phyloP scores from a whole-genome alignment of 2,329 filamentous ascomycete genomes.

The Fusarium sacchari region DNA sequence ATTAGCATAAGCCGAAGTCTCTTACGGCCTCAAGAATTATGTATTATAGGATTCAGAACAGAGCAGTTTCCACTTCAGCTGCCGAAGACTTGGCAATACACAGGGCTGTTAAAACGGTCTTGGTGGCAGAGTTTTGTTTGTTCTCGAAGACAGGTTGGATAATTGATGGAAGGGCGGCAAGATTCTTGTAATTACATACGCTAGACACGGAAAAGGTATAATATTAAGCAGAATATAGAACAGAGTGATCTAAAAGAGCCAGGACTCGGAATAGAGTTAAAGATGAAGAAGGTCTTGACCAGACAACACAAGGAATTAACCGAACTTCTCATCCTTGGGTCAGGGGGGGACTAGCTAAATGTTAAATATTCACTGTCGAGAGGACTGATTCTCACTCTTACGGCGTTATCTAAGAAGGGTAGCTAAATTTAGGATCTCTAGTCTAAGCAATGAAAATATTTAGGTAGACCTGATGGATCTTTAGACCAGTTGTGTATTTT shows the following conservation, averaged over 20 bases:
- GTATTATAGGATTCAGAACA: fast-evolving
- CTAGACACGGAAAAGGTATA: no score
- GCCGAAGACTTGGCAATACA: not conserved
- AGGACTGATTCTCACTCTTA: not conserved
- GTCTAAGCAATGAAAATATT: not conserved
- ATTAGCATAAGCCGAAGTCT: not conserved
- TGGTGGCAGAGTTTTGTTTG: not conserved
- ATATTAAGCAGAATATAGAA: no score
- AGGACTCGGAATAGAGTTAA: not conserved
- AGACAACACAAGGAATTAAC: not conserved
- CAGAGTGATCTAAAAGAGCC: no score
- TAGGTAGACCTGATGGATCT: no score
- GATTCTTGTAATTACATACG: not conserved
- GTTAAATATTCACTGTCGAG: not conserved
- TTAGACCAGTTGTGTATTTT: not conserved
- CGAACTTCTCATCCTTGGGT: not conserved
- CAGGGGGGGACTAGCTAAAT: not conserved
- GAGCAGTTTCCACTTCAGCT: not conserved
- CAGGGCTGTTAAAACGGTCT: not conserved
- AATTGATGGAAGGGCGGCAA: not conserved
- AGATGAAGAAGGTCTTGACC: not conserved
- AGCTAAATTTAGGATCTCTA: not conserved
- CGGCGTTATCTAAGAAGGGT: not conserved
- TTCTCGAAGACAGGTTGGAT: not conserved
- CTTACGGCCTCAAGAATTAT: no score